Evolutionary conservation across 495 filamentous ascomycete species (phyloP).

Genomic region (Talaromyces stipitatus): DNA sequence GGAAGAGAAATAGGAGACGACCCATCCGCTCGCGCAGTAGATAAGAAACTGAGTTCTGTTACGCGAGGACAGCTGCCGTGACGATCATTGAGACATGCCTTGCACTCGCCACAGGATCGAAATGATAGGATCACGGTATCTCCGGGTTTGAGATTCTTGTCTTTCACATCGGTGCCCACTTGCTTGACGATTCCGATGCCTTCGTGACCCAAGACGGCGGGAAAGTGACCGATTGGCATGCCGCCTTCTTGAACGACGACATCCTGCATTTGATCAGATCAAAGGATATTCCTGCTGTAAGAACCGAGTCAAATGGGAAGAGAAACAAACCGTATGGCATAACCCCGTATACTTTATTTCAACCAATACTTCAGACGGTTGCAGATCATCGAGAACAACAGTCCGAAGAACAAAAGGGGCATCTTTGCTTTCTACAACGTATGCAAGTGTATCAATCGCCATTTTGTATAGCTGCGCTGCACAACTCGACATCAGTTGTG

Average conservation of each 20-base stretch:
- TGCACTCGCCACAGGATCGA: conserved; percentile 28
- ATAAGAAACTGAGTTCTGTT: conserved; percentile 29
- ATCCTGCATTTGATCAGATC: conserved; percentile 12
- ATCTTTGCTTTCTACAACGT: neutral
- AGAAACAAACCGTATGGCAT: conserved; percentile 23
- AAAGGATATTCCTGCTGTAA: neutral
- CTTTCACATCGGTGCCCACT: conserved; percentile 33
- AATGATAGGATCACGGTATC: conserved; percentile 22
- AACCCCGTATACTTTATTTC: conserved; percentile 29
- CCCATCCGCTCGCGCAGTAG: neutral
- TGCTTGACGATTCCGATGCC: conserved; percentile 40
- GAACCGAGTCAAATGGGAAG: neutral
- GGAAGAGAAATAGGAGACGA: neutral
- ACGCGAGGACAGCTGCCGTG: conserved; percentile 24
- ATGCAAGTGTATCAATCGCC: neutral
- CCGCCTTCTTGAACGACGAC: conserved; percentile 28
- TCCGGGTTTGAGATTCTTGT: conserved; percentile 21
- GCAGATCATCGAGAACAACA: conserved; percentile 22
- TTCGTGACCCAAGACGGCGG: conserved; percentile 45
- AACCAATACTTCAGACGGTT: conserved; percentile 21
- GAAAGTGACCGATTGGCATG: conserved; percentile 38
- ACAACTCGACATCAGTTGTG: too few relatives aligned
- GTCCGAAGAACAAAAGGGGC: conserved; percentile 20
- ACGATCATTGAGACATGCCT: conserved; percentile 12
- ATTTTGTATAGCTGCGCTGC: neutral